Evolutionary conservation across 2,329 filamentous ascomycete species (phyloP), one percentile per base, ranked within the genome.

Genomic region (Hypoxylon sp.): DNA sequence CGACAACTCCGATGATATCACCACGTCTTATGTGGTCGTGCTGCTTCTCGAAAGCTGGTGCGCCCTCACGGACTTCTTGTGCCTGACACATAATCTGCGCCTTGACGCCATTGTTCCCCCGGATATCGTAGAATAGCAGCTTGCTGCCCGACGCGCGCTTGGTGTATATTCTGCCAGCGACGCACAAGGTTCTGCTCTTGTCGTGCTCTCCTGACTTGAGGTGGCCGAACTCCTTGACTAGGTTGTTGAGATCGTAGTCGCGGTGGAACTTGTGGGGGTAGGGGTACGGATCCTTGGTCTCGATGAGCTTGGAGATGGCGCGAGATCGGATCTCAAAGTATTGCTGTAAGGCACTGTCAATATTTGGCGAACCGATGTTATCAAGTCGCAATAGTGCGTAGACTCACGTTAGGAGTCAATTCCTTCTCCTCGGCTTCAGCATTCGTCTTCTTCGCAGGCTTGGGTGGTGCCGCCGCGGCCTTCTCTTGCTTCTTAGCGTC

Each of bases 241-340:
- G 97, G 71, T 94, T 87, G 74, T 86, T 85, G 65, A 97, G 84
- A 73, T 95, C 91, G 75, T 93, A 93, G 78, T 90, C 91, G 77
- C 92, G 89, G 60, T 94, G 84, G 85, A 97, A 98, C 85, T 89
- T 90, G 89, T 99, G 94, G 6, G 95, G 95, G 80, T 97, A 97
- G 13, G 72, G 92, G 75, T 94, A 91, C 41, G 91, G 91, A 62
- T 88, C 81, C 81, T 91, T 89, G 75, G 87, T 88, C 75, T 89
- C 82, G 73, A 94, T 85, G 69, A 86, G 85, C 73, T 90, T 90
- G 79, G 91, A 90, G 82, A 97, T 89, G 70, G 86, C 86, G 71
- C 92, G 88, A 74, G 91, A 96, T 67, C 95, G 91, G 76, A 98
- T 96, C 82, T 99, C 95, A 77, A 97, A 97, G 84, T 98, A 99